A percentile compares a stretch with the other conserved stretches of the same genome.
phyloP scores from a whole-genome alignment of 371 early-diverging fungal species.

The Lichtheimia ramosa region DNA sequence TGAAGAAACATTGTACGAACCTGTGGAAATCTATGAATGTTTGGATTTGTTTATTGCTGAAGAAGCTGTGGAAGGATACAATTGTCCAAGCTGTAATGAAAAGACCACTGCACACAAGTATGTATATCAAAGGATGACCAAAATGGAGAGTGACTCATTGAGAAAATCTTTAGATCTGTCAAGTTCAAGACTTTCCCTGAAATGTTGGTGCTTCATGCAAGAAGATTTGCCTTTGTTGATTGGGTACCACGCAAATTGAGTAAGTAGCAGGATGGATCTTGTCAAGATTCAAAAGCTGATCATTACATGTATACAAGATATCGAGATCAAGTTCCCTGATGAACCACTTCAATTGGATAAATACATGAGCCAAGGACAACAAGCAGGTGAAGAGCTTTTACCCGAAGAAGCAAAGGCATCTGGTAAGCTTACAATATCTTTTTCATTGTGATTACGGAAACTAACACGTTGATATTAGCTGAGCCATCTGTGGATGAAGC shows the following conservation, averaged over 20 bases:
- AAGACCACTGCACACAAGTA: conserved; percentile 72
- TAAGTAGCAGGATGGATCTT: conserved; percentile 26
- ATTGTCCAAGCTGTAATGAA: conserved; percentile 78
- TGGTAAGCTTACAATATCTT: conserved; percentile 5
- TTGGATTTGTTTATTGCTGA: conserved; percentile 61
- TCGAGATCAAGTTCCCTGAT: conserved; percentile 60
- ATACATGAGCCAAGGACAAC: conserved; percentile 67
- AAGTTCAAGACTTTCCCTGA: conserved; percentile 86
- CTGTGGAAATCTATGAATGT: conserved; percentile 77
- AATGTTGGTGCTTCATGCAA: conserved; percentile 76
- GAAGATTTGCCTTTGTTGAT: conserved; percentile 84
- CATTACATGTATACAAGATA: conserved; percentile 29
- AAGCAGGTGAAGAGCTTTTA: conserved; percentile 70
- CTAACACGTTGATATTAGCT: neutral
- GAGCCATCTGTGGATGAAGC: conserved; percentile 63
- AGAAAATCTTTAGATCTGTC: conserved; percentile 49
- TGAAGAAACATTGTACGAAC: conserved; percentile 45
- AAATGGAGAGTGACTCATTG: no score
- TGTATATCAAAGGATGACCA: conserved; percentile 1
- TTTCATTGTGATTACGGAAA: neutral
- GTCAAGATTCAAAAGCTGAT: no score
- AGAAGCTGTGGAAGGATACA: conserved; percentile 70
- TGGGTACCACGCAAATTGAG: conserved; percentile 88
- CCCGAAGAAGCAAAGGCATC: conserved; percentile 58
- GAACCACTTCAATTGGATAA: conserved; percentile 56